Base-by-base conservation (phyloP, 495 filamentous ascomycete species). In the Bryoglossum gracile region DNA sequence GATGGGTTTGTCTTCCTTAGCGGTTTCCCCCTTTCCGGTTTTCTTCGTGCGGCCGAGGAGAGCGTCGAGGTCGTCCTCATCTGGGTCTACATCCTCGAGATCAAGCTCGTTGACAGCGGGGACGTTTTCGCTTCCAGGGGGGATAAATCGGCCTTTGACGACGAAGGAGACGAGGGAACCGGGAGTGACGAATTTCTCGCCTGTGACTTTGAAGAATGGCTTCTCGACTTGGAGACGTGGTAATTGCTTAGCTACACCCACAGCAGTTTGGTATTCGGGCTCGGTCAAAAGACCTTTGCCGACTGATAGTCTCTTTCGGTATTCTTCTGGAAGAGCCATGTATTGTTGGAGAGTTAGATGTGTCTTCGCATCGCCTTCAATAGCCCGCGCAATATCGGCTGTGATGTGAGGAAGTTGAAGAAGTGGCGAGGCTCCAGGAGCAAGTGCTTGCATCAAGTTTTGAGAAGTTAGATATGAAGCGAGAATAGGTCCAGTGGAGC, bases 131-230 rank as follows among this genome's bases (percentile, higher is more conserved):
- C 74, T 80, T 39, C 92, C 92, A 4, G 92, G 92, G 0, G 92
- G 91, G 16, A 96, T 78, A 51, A 98, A 83, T 48, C 92, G 86
- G n/a, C 81, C 87, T 70, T 98, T 98, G 53, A 98, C 75, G 37
- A 98, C 87, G 45, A 98, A 83, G 43, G 90, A 88, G 37, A 97
- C 89, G 37, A 98, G 75, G 55, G 87, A 92, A 56, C 84, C 84
- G n/a, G 92, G 90, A 11, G 88, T 94, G 62, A 97, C 84, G 63
- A 81, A 86, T 50, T 82, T 86, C 68, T 98, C 92, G 50, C 92
- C 92, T 55, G 86, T 83, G 42, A 98, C 92, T 72, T 98, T 98
- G 79, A 98, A 98, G 69, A 94, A 98, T 2, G 88, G 87, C 69
- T 89, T 91, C 63, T 89, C 88, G n/a, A 97, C 77, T 48, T 84